Percentiles rank a stretch among this genome's conserved stretches.
phyloP scores from a whole-genome alignment of 2,329 filamentous ascomycete species.

The Trichoderma endophyticum region DNA sequence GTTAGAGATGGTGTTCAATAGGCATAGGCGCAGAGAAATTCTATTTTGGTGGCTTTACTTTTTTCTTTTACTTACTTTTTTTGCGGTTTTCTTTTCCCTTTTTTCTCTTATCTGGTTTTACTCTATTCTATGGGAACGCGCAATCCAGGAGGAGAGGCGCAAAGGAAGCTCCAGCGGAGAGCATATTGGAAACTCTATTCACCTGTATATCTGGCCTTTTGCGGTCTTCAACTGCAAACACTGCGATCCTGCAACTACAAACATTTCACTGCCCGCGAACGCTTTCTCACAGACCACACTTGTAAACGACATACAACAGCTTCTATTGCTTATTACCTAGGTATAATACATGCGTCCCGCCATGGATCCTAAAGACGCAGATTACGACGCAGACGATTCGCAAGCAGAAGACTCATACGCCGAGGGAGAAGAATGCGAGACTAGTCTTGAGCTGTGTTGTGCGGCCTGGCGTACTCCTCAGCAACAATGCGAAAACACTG shows the following conservation, averaged over 20 bases:
- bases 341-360: neutral
- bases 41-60: neutral
- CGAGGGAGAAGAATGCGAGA: neutral
- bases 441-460: slow-evolving; percentile 13
- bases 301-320: too few species aligned
- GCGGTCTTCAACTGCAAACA: too few species aligned
- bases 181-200: neutral
- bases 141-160: neutral
- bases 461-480: neutral
- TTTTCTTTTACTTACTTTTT: neutral
- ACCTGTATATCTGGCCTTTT: neutral
- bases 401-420: neutral
- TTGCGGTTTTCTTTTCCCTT: neutral
- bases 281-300: too few species aligned
- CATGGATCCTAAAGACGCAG: neutral
- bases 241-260: too few species aligned
- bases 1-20: slow-evolving; percentile 18
- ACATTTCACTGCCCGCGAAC: neutral
- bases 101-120: neutral
- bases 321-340: too few species aligned
- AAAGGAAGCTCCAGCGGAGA: neutral
- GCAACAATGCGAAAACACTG: neutral
- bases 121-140: neutral
- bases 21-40: neutral
- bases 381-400: too few species aligned